Base-by-base conservation (phyloP, 768 basidiomycete genomes). In the Roridomyces roridus region DNA sequence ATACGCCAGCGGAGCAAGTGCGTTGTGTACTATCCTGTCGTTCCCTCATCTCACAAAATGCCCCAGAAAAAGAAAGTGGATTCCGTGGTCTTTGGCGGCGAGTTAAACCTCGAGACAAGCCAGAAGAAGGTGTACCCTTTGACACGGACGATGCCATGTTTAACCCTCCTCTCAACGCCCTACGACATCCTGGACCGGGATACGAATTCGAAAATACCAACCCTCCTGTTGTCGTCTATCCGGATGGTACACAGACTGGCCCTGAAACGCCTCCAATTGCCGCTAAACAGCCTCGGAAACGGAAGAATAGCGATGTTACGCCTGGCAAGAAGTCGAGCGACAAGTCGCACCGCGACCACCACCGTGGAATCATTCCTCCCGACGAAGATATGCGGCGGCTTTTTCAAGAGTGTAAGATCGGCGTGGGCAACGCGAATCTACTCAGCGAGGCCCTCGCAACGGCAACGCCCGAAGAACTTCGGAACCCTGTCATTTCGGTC, bases 331-430 rank as follows among this genome's bases (percentile, higher is more conserved):
- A 20, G 44, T 42, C 9, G 66, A 67, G 35, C 48, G 49, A 28
- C 37, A 55, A 37, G 56, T 46, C 2, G 60, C 65, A 56, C 57
- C 55, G 60, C 2, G 57, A 51, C 21, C 51, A 46, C 63, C 47
- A 67, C 54, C 18, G 17, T 23, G 37, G 31, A 35, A 72, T 85
- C 41, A 84, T 95, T 31, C 87, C 93, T 0, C 83, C 74, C 18
- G 92, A 95, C 36, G 94, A 96, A 63, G 92, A 97, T 64, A 91
- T 94, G 46, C 80, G 88, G 12, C 80, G 91, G 15, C 72, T 97
- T 45, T 85, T 92, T 64, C 86, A 93, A 62, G 95, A 97, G 69
- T 94, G 93, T 71, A 87, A 85, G 57, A 85, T 94, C 35, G 94
- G 88, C 3, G 82, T 82, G 51, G 89, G 89, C n/a, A 93, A 94